Conservation (phyloP, 2,329 filamentous ascomycete species). For the Dendrostoma leiphaemia region DNA sequence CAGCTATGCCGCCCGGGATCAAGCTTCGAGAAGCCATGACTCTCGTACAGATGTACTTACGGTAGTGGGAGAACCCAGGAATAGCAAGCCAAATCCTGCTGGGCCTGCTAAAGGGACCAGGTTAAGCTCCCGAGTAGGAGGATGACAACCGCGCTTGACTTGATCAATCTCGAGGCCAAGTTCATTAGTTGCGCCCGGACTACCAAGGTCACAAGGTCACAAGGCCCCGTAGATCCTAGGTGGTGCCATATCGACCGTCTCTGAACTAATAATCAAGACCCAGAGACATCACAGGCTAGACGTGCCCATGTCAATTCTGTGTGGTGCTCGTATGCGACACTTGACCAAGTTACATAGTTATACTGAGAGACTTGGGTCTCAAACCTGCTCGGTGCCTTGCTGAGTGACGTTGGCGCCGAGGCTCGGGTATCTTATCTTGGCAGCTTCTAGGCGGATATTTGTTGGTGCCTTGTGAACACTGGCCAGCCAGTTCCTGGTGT, state of each 20-base stretch:
- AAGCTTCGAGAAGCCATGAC: background rate
- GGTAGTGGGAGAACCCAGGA: background rate
- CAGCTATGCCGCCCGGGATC: background rate
- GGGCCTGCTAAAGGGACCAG: background rate
- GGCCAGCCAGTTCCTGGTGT: background rate
- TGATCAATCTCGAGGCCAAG: background rate
- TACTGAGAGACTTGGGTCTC: no score
- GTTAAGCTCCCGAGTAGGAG: conserved; percentile 12
- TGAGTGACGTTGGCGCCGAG: background rate
- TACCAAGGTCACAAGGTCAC: background rate
- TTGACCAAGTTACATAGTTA: no score
- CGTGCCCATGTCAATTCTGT: background rate
- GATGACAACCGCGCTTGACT: conserved; percentile 4
- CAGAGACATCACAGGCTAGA: background rate
- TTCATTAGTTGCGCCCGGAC: background rate
- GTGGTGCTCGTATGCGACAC: background rate
- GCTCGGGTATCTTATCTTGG: background rate
- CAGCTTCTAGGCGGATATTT: background rate
- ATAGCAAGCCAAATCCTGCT: background rate
- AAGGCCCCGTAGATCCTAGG: background rate
- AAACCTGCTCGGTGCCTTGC: background rate
- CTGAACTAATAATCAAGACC: background rate
- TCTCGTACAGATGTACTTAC: no score
- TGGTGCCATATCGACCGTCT: background rate
- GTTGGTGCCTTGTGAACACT: no score